A percentile compares a stretch with the other conserved stretches of the same genome.
Evolutionary conservation across 805 yeast genomes (phyloP).

Genomic region (Lipomyces mesembrius): DNA sequence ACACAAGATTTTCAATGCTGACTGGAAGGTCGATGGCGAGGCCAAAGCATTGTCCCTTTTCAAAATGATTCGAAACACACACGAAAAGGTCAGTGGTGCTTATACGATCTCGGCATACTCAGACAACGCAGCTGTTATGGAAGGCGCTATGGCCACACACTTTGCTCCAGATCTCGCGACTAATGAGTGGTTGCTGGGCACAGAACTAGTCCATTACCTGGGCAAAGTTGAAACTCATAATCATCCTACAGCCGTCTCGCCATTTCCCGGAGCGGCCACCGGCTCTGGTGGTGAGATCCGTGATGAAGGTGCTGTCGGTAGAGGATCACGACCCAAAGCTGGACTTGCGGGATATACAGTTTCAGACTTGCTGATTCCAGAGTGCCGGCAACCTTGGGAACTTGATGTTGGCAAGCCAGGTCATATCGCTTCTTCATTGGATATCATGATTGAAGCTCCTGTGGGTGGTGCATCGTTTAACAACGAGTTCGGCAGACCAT

Average conservation of each 20-base stretch:
- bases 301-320: conserved; percentile 99
- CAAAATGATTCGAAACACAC: conserved; percentile 95
- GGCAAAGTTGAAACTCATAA: conserved; percentile 98
- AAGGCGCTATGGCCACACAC: conserved; percentile 72
- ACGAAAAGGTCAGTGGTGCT: conserved; percentile 60
- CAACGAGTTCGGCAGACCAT: conserved; percentile 98
- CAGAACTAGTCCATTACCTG: conserved; percentile 83
- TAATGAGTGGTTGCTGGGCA: conserved; percentile 71
- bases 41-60: conserved; percentile 76
- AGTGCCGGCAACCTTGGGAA: conserved; percentile 93
- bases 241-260: conserved; percentile 99
- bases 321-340: conserved; percentile 96
- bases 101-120: conserved; percentile 91
- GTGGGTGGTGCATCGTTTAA: conserved; percentile 97
- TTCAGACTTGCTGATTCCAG: conserved; percentile 87
- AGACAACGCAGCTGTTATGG: conserved; percentile 96
- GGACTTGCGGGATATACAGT: conserved; percentile 94
- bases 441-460: conserved; percentile 97
- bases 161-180: conserved; percentile 77
- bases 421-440: conserved; percentile 91
- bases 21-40: conserved; percentile 91
- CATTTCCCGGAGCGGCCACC: conserved; percentile 99
- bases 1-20: conserved; percentile 97
- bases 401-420: conserved; percentile 82
- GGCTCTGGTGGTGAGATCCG: conserved; percentile 99